A percentile compares a stretch with the other conserved stretches of the same genome.
phyloP scores from a whole-genome alignment of 2,329 filamentous ascomycete genomes.

The Aspergillus udagawae region DNA sequence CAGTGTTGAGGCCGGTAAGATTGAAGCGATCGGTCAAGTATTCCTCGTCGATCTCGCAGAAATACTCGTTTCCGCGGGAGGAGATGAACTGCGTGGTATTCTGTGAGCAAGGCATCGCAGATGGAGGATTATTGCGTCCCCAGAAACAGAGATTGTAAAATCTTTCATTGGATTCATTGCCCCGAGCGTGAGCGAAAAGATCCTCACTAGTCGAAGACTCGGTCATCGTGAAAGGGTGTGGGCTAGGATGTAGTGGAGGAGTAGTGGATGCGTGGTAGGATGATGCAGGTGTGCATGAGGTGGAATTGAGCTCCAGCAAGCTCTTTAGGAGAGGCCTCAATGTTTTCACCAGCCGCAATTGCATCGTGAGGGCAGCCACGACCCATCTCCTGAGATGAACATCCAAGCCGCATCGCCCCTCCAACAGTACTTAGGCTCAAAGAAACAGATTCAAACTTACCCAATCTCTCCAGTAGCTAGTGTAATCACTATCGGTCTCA shows the following conservation, averaged over 20 bases:
- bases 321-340: not conserved
- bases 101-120: not conserved
- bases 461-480: constrained; percentile 99
- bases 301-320: not conserved
- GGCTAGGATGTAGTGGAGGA: not conserved
- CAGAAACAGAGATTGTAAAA: not conserved
- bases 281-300: not conserved
- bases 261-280: no score
- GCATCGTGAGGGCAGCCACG: constrained; percentile 7
- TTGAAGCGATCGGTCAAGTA: constrained; percentile 98
- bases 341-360: constrained; percentile 5
- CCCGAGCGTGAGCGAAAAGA: not conserved
- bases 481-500: constrained; percentile 98
- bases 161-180: not conserved
- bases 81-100: constrained; percentile 77
- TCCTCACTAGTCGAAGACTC: not conserved
- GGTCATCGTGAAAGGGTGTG: not conserved
- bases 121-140: not conserved
- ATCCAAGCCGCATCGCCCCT: constrained; percentile 5
- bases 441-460: constrained; percentile 55
- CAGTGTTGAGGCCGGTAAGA: constrained; percentile 90
- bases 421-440: constrained; percentile 5
- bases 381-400: constrained; percentile 4
- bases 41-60: constrained; percentile 99
- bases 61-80: constrained; percentile 96